A percentile compares a stretch with the other conserved stretches of the same genome.
These are phyloP conservation scores for Phyllosticta capitalensis DNA, from an alignment of 2,329 filamentous ascomycete species.

Conservation along the genomic window DNA sequence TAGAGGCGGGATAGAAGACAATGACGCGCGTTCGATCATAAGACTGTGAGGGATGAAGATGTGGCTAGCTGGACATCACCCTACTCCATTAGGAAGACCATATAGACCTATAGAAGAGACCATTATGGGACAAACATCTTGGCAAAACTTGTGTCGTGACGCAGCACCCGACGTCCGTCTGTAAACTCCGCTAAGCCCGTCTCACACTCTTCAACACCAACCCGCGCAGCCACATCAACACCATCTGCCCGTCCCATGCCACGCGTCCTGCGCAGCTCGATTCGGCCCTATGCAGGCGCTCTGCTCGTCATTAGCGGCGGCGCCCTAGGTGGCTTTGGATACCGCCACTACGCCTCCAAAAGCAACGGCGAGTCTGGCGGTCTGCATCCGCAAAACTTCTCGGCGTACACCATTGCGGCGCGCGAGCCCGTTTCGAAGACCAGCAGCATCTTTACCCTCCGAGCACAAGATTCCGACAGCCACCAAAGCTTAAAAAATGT, in stretches of 20 bases:
- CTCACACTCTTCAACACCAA: background rate
- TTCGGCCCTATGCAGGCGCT: constrained; percentile 20
- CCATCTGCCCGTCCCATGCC: background rate
- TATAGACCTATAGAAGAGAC: background rate
- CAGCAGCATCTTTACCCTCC: constrained; percentile 59
- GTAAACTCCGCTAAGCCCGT: background rate
- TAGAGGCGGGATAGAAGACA: constrained; percentile 52
- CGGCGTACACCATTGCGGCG: constrained; percentile 53
- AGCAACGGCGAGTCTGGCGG: constrained; percentile 13
- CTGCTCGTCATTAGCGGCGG: constrained; percentile 25
- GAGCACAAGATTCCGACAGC: constrained; percentile 28
- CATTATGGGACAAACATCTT: background rate
- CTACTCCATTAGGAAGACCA: background rate
- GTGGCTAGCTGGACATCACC: background rate
- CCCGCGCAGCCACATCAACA: background rate
- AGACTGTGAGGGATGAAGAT: background rate
- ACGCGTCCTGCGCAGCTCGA: constrained; percentile 13
- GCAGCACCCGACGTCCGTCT: background rate
- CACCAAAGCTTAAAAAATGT: constrained; percentile 19
- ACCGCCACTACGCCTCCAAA: constrained; percentile 20
- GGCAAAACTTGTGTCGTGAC: background rate
- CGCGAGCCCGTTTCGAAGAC: constrained; percentile 56
- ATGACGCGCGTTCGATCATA: constrained; percentile 18
- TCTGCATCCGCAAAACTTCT: constrained; percentile 53
- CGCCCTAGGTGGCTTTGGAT: constrained; percentile 24